These are phyloP conservation scores for Proliferodiscus dingleyae DNA, from an alignment of 2,329 filamentous ascomycete species.

Conservation along the genomic window DNA sequence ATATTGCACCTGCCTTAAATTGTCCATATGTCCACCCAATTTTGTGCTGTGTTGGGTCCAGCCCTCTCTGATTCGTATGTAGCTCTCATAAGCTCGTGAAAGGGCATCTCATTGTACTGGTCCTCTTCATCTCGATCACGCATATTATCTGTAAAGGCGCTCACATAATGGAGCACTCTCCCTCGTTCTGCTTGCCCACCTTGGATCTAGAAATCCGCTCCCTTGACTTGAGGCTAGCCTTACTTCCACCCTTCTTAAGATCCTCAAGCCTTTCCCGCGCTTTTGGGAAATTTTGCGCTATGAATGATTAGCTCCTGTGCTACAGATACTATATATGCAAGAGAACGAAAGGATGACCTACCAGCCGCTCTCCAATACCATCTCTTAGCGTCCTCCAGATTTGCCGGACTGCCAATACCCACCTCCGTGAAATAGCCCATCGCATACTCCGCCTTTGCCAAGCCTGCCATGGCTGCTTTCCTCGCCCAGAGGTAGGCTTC, in stretches of 20 bases:
- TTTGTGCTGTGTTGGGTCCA: no score
- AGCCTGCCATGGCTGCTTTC: slow-evolving; percentile 81
- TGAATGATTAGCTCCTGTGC: no score
- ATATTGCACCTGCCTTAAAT: no score
- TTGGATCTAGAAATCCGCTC: slow-evolving; percentile 79
- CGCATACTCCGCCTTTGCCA: slow-evolving; percentile 93
- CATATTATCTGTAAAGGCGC: no score
- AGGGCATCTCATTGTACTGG: no score
- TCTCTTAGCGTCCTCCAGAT: slow-evolving; percentile 89
- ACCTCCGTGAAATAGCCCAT: slow-evolving; percentile 98
- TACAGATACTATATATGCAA: no score
- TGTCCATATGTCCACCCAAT: no score
- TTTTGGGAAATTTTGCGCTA: slow-evolving; percentile 92
- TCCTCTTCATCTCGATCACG: no score
- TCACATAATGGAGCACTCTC: slow-evolving; percentile 82
- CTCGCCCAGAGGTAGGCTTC: slow-evolving; percentile 97
- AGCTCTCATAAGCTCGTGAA: no score
- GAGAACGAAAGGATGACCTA: slow-evolving; percentile 47
- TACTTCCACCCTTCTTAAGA: slow-evolving; percentile 73
- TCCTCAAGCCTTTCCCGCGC: slow-evolving; percentile 90
- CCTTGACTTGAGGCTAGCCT: slow-evolving; percentile 62
- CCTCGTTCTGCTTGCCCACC: slow-evolving; percentile 78
- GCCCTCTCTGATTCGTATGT: no score
- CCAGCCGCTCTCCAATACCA: slow-evolving; percentile 98
- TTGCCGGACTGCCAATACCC: slow-evolving; percentile 81